phyloP scores from a whole-genome alignment of 192 early-diverging fungal genomes.

The Coemansia sp. region DNA sequence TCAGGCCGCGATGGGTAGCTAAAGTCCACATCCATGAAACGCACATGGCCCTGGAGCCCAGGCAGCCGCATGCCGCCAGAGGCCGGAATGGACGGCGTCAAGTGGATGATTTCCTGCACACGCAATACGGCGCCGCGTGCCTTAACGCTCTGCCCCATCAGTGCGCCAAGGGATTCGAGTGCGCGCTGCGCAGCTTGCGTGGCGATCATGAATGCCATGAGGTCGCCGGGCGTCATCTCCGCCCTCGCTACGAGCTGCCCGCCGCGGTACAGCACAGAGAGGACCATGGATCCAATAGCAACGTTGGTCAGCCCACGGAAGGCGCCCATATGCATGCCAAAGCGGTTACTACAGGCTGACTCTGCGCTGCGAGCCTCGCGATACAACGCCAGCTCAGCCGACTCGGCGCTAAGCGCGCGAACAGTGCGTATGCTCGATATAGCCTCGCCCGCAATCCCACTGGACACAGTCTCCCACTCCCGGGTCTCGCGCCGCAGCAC shows the following conservation, averaged over 20 bases:
- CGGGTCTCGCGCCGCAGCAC: conserved; percentile 44
- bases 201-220: conserved; percentile 66
- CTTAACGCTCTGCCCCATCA: conserved; percentile 64
- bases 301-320: conserved; percentile 66
- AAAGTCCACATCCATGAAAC: conserved; percentile 58
- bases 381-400: conserved; percentile 57
- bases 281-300: conserved; percentile 60
- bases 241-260: conserved; percentile 49
- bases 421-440: conserved; percentile 64
- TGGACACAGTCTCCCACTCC: conserved; percentile 54
- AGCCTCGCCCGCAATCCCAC: conserved; percentile 62
- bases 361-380: conserved; percentile 45
- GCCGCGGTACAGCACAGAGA: conserved; percentile 60
- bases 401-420: conserved; percentile 62
- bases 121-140: conserved; percentile 57
- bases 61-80: conserved; percentile 41
- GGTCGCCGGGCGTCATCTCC: conserved; percentile 60
- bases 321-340: conserved; percentile 64
- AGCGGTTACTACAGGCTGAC: conserved; percentile 42
- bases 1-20: conserved; percentile 55
- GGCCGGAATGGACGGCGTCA: conserved; percentile 48
- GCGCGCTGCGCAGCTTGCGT: conserved; percentile 65
- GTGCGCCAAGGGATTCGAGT: conserved; percentile 60
- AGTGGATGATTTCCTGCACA: conserved; percentile 58
- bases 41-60: conserved; percentile 55